Conservation (phyloP, 2,329 filamentous ascomycete genomes). For the Pleurostoma richardsiae region DNA sequence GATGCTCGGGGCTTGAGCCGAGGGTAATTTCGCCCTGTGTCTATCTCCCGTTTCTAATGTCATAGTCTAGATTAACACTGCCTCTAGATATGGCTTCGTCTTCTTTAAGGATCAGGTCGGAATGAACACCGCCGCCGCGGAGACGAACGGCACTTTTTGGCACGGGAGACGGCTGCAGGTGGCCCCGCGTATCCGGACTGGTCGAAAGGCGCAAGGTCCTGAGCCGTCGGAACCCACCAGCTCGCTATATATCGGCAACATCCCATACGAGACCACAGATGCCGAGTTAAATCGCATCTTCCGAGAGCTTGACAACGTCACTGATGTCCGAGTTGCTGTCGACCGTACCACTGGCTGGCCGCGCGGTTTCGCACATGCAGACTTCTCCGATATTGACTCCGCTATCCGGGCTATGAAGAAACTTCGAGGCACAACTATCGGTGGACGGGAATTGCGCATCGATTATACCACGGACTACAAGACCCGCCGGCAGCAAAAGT, state of each 20-base stretch:
- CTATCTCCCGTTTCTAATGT: neutral
- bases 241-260: constrained; percentile 74
- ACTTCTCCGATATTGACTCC: constrained; percentile 65
- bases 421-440: constrained; percentile 54
- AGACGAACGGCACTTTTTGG: constrained; percentile 28
- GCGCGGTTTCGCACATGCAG: constrained; percentile 78
- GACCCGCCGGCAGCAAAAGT: too few species aligned
- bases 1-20: constrained; percentile 28
- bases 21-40: constrained; percentile 16
- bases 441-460: constrained; percentile 59
- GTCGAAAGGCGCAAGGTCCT: neutral
- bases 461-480: constrained; percentile 48
- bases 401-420: constrained; percentile 55
- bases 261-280: constrained; percentile 82
- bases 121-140: constrained; percentile 16
- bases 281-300: constrained; percentile 77
- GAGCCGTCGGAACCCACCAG: constrained; percentile 12
- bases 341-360: constrained; percentile 77
- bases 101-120: constrained; percentile 16
- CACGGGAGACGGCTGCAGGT: constrained; percentile 28
- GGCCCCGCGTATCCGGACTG: constrained; percentile 9
- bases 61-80: too few species aligned
- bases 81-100: constrained; percentile 25
- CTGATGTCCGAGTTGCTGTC: constrained; percentile 76
- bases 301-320: constrained; percentile 61